Evolutionary conservation across 768 basidiomycete species (phyloP).

Genomic region (Boletus sp.): DNA sequence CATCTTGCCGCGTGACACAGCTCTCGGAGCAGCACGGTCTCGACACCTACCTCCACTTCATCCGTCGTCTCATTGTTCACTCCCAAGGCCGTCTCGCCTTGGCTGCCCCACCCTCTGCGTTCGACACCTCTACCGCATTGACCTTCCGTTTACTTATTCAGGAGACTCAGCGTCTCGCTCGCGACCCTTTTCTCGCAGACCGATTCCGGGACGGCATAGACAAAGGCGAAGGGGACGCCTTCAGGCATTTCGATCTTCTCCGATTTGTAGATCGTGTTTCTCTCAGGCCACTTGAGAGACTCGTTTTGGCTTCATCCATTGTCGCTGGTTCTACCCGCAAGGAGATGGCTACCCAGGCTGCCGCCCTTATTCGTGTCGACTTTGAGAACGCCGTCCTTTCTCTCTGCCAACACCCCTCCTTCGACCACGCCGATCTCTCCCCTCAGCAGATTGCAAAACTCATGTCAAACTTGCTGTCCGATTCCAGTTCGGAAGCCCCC

Average conservation of each 20-base stretch:
- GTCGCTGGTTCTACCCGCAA: slow-evolving; percentile 58
- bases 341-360: slow-evolving; percentile 58
- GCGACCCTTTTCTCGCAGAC: slow-evolving; percentile 87
- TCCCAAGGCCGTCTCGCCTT: slow-evolving; percentile 70
- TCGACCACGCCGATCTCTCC: slow-evolving; percentile 77
- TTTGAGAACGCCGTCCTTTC: slow-evolving; percentile 77
- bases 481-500: slow-evolving; percentile 64
- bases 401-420: slow-evolving; percentile 74
- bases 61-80: slow-evolving; percentile 90
- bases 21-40: slow-evolving; percentile 95
- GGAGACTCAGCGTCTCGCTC: slow-evolving; percentile 84
- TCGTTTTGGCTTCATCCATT: slow-evolving; percentile 75
- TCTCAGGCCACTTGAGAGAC: slow-evolving; percentile 72
- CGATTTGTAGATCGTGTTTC: slow-evolving; percentile 82
- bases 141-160: slow-evolving; percentile 84
- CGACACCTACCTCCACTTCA: slow-evolving; percentile 96
- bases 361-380: slow-evolving; percentile 65
- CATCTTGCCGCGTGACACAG: slow-evolving; percentile 41
- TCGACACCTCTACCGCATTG: slow-evolving; percentile 72
- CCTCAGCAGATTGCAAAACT: slow-evolving; percentile 74
- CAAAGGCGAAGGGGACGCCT: slow-evolving; percentile 81
- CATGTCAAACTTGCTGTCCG: slow-evolving; percentile 75
- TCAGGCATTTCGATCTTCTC: slow-evolving; percentile 78
- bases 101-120: slow-evolving; percentile 55
- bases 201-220: slow-evolving; percentile 88